A percentile compares a stretch with the other conserved stretches of the same genome.
Evolutionary conservation across 306 rosid genomes (phyloP).

Genomic region (Corylus avellana): DNA sequence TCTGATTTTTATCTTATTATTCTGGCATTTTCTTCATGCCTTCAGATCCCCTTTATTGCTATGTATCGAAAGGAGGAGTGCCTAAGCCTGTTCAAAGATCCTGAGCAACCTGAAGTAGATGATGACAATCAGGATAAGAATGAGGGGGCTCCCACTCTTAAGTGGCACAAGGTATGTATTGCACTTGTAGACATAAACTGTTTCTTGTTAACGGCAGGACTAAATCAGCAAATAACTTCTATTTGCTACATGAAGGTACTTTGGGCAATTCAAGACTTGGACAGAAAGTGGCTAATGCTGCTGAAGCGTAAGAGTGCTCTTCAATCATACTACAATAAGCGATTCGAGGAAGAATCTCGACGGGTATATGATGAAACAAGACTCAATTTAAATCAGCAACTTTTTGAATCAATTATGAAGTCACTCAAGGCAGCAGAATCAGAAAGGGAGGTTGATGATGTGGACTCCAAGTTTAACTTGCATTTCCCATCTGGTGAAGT

Average conservation of each 20-base stretch:
- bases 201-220: not conserved
- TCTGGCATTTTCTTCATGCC: constrained; percentile 15
- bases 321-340: constrained; percentile 68
- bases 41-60: constrained; percentile 84
- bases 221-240: constrained; percentile 21
- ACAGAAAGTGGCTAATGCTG: constrained; percentile 91
- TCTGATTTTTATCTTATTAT: constrained; percentile 25
- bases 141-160: constrained; percentile 62
- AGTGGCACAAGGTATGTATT: constrained; percentile 85
- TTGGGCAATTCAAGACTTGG: constrained; percentile 93
- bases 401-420: constrained; percentile 88
- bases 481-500: constrained; percentile 96
- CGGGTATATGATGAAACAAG: constrained; percentile 77
- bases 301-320: constrained; percentile 94
- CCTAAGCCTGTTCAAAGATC: constrained; percentile 76
- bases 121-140: constrained; percentile 60
- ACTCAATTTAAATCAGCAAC: constrained; percentile 64
- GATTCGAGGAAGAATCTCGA: constrained; percentile 84
- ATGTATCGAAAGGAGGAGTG: constrained; percentile 96
- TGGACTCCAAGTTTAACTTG: constrained; percentile 92
- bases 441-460: constrained; percentile 97
- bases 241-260: constrained; percentile 58
- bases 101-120: constrained; percentile 48
- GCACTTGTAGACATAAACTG: not conserved
- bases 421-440: constrained; percentile 90